A percentile compares a stretch with the other conserved stretches of the same genome.
These are phyloP conservation scores for Vitis amurensis DNA, from an alignment of 164 flowering plant genomes.

Conservation along the genomic window DNA sequence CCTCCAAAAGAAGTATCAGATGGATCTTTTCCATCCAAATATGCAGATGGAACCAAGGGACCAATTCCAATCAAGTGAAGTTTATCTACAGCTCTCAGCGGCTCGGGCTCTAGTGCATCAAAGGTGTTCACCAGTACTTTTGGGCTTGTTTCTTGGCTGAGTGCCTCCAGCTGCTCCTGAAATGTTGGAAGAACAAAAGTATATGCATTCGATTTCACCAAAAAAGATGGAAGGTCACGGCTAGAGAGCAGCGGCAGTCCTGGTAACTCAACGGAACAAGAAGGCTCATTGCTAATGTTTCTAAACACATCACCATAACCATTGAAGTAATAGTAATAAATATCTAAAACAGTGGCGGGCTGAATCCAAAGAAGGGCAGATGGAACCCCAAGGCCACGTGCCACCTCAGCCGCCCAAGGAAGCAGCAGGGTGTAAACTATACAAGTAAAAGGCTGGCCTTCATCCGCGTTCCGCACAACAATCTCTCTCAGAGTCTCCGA, in stretches of 20 bases:
- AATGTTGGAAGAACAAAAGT: neutral
- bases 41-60: slow-evolving; percentile 7
- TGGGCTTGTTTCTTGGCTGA: neutral
- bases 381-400: slow-evolving; percentile 28
- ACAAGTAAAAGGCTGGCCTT: slow-evolving; percentile 34
- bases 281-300: slow-evolving; percentile 8
- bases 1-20: slow-evolving; percentile 2
- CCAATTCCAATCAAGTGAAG: neutral
- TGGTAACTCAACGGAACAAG: slow-evolving; percentile 24
- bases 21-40: neutral
- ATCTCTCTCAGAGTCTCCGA: slow-evolving; percentile 23
- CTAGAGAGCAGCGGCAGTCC: slow-evolving; percentile 23
- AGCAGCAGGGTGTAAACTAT: slow-evolving; percentile 39
- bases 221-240: slow-evolving; percentile 39
- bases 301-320: slow-evolving; percentile 20
- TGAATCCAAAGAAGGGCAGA: slow-evolving; percentile 44
- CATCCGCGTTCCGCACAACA: slow-evolving; percentile 6
- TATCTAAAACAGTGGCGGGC: slow-evolving; percentile 32
- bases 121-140: slow-evolving; percentile 9
- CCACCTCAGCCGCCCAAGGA: slow-evolving; percentile 50
- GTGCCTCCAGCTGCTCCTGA: slow-evolving; percentile 3
- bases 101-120: slow-evolving; percentile 4
- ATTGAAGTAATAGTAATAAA: slow-evolving; percentile 39
- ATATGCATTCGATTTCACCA: slow-evolving; percentile 13
- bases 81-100: neutral